phyloP scores from a whole-genome alignment of 148 eudicot genomes.

The Amaranthus cruentus region DNA sequence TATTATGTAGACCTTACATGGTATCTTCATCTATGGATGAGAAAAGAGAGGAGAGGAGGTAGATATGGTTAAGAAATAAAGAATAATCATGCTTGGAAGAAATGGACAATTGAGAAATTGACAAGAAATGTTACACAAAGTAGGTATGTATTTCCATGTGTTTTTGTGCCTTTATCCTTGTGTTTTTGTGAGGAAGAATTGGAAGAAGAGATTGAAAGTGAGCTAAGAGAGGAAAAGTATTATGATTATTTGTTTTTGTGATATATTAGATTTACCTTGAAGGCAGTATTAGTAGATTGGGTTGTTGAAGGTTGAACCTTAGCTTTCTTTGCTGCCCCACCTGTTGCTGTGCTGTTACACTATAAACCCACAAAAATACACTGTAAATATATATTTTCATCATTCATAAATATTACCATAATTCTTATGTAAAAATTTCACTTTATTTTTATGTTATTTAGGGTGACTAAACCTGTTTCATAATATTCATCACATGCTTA shows the following conservation, averaged over 20 bases:
- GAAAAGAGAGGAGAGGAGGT: constrained; percentile 1
- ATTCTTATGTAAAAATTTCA: neutral
- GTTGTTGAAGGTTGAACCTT: constrained; percentile 74
- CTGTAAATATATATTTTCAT: neutral
- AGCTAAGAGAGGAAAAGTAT: neutral
- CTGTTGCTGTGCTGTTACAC: constrained; percentile 59
- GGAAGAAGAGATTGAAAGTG: constrained; percentile 14
- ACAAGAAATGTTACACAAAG: constrained; percentile 51
- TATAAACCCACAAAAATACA: constrained; percentile 15
- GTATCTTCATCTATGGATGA: constrained; percentile 21
- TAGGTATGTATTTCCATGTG: constrained; percentile 30
- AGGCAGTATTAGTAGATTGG: constrained; percentile 35
- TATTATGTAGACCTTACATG: neutral
- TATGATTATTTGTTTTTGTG: neutral
- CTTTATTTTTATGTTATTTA: too few species aligned
- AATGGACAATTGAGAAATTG: constrained; percentile 58
- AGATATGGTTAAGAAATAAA: constrained; percentile 12
- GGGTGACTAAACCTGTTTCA: too few species aligned
- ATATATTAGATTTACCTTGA: constrained; percentile 47
- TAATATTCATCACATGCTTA: too few species aligned
- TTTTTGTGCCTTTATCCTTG: constrained; percentile 35
- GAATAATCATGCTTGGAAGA: constrained; percentile 35
- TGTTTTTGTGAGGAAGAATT: constrained; percentile 20
- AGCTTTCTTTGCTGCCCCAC: constrained; percentile 68
- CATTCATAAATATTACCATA: neutral